Evolutionary conservation across 768 basidiomycete species (phyloP), one percentile per base, ranked within the genome.

Genomic region (Galerina marginata): DNA sequence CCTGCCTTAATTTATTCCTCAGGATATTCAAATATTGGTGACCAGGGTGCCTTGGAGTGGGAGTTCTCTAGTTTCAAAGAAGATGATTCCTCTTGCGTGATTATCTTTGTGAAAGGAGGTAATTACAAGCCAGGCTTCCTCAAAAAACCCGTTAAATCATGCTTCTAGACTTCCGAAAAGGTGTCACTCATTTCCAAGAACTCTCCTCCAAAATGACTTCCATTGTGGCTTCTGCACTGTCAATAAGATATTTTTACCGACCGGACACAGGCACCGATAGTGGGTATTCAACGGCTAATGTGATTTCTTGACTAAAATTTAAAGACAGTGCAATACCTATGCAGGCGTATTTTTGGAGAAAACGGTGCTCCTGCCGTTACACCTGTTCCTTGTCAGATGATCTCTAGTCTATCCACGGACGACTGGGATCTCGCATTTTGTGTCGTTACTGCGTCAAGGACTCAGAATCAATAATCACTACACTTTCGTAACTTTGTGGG

Each of bases 381-480:
- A 10, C 67, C 71, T 23, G 77, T 90, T 51, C 86, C 88, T 2
- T 87, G 84, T 65, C 74, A 79, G 38, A 67, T 65, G 46, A 82
- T 90, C 46, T 77, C 84, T 4, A 82, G 79, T 37, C 59, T 61
- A 14, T 65, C 68, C 1, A 63, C 59, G 29, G 77, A 83, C 58
- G 71, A 80, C 55, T 90, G 87, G 86, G 83, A 87, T 68, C 79
- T 79, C 68, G 85, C 81, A 16, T 66, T 88, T 58, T 83, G 82
- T 68, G 76, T 86, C 54, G 60, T 67, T 5, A 63, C 64, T 33
- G 49, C 49, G 6, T 60, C 54, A 43, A 47, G 29, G 11, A 4
- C 53, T 16, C 4, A 10, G 25, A 47, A 44, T 33, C 29, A 33
- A 33, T 33, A 33, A 33, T 4, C 29, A 33, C 29, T 33, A 33